Evolutionary conservation across 495 filamentous ascomycete species (phyloP), one percentile per base, ranked within the genome.

Genomic region (Acidomyces sp.): DNA sequence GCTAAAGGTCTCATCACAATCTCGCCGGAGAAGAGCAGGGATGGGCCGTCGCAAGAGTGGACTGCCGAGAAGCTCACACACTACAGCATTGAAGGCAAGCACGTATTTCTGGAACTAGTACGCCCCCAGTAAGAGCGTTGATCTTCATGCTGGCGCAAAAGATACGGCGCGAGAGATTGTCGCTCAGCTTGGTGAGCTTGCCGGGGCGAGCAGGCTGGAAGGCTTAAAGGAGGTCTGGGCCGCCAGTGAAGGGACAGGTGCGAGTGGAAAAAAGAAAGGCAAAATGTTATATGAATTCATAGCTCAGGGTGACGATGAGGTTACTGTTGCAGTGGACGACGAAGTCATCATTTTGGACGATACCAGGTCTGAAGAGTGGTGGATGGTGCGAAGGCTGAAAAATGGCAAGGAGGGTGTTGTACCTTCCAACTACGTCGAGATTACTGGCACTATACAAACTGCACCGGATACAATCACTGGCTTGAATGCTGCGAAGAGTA

Each of bases 61-160:
- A 78, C 77, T 0, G 86, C 86, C 0, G 85, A 95, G 23, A 88
- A 84, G 56, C 75, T 99, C 59, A 83, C 77, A 12, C 81, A 93
- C 58, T 96, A 99, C 62, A 93, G 85, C 9, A 83, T 92, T 32
- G 90, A 99, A 66, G 88, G 87, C 12, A 99, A 99, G 56, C 90
- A 96, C 59, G 82, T 99, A 12, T 99, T 99, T 55, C 64, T 99
- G 45, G 90, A 96, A 56, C 68, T 96, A 24, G 77, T 94, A 28
- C 66, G 80, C 24, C 90, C n/a, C 90, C 6, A 92, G 81, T 55
- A 93, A 82, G 62, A 94, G 85, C 53, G 62, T 93, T 35, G 90
- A 99, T 59, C 87, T 99, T 45, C 90, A 99, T 59, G 92, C 90
- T 20, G 90, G 90, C 13, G 85, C 90, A 9, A 99, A 96, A 58